Base-by-base conservation (phyloP, 2,329 filamentous ascomycete genomes). In the Seiridium unicorne region DNA sequence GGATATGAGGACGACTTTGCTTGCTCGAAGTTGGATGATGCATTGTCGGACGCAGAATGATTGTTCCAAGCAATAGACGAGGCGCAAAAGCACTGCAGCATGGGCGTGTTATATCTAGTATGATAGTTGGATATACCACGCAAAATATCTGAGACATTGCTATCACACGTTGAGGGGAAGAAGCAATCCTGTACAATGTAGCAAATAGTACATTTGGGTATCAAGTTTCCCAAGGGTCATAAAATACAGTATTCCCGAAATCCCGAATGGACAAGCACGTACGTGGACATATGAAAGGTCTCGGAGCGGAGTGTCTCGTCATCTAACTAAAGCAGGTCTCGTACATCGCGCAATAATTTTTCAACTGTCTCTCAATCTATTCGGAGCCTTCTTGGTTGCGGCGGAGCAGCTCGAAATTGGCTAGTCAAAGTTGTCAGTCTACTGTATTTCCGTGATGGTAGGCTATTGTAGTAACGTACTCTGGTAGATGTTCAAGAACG, bases 401-500 rank as follows among this genome's bases (percentile, higher is more conserved):
- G 34, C 46, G 44, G 32, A 58, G 55, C 11, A 58, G 13, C 55
- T 58, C 55, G 26, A 58, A 46, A 36, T 49, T 58, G 44, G 55
- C 55, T 58, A 3, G 31, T 10, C 6, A 5, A 8, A 4, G 44
- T 36, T 26, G 31, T 56, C 6, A 46, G 42, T 26, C 11, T 36
- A 18, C 5, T n/a, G 13, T 26, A 36, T 8, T 11, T 11, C 4
- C 10, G 44, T n/a, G 10, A 11, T 10, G 51, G 32, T 8, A 58
- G 54, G 36, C 32, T 44, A n/a, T 55, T 56, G 11, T 8, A 32
- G 7, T 10, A 31, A 82, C 91, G 71, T 87, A 96, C 94, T 89
- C 79, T 97, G 92, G 55, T 89, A 76, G 69, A 98, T 81, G 76
- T 81, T 93, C 70, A 97, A 74, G 55, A 78, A 72, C 58, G 76